Evolutionary conservation across 2,329 filamentous ascomycete genomes (phyloP).

Genomic region (Colletotrichum musae): DNA sequence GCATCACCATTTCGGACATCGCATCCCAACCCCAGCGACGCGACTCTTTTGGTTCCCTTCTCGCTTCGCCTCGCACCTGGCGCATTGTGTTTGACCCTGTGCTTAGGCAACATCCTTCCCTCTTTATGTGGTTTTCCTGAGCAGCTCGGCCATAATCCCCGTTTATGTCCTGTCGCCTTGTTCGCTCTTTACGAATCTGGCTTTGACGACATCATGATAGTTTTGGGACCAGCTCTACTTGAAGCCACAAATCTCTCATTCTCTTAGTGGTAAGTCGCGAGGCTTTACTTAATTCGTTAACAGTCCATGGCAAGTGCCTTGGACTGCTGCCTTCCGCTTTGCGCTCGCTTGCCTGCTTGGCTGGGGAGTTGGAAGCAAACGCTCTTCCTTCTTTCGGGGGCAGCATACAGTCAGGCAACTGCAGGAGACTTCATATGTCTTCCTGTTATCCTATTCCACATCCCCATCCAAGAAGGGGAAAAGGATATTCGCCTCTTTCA

Average conservation of each 20-base stretch:
- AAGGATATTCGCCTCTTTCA: neutral
- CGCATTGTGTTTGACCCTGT: slow-evolving; percentile 38
- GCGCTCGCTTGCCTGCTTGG: no score
- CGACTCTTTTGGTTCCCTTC: slow-evolving; percentile 37
- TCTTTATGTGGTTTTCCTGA: slow-evolving; percentile 31
- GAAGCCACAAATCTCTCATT: slow-evolving; percentile 51
- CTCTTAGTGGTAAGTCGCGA: slow-evolving; percentile 58
- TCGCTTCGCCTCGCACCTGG: slow-evolving; percentile 22
- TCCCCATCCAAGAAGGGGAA: neutral
- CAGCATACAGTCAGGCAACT: no score
- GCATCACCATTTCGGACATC: slow-evolving; percentile 40
- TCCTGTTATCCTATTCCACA: neutral
- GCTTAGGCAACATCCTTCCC: slow-evolving; percentile 23
- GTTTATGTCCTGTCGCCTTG: slow-evolving; percentile 39
- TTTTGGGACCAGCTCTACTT: slow-evolving; percentile 52
- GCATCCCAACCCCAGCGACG: slow-evolving; percentile 38
- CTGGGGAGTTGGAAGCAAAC: no score
- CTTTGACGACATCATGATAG: slow-evolving; percentile 58
- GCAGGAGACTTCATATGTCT: neutral
- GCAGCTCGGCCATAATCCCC: slow-evolving; percentile 27
- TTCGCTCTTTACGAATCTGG: slow-evolving; percentile 36
- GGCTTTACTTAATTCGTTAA: neutral
- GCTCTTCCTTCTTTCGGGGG: no score
- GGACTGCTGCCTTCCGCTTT: no score
- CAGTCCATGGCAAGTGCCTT: no score